Evolutionary conservation across 495 filamentous ascomycete species (phyloP), one percentile per base, ranked within the genome.

Genomic region (Hapsidospora chrysogenum): DNA sequence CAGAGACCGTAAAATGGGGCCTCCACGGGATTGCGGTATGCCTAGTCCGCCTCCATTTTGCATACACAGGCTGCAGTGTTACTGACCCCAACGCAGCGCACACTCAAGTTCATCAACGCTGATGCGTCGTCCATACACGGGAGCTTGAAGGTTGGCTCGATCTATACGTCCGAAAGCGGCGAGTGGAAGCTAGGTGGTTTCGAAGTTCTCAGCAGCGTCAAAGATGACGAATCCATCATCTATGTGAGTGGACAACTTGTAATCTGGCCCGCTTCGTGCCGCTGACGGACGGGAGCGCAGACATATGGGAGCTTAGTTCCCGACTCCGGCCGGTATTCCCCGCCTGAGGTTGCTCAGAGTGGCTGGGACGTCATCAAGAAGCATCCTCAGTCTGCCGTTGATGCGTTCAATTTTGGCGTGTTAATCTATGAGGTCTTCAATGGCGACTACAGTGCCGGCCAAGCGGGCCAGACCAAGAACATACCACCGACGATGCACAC

Each of bases 141-240:
- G 25, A 82, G 70, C 40, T 63, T 96, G 18, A 71, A 82, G 36
- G 74, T 78, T 15, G 80, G 82, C 2, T 93, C 87, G 1, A 68
- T 97, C 43, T 96, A 78, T 50, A 82, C 76, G 10, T 80, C 83
- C 52, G 86, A 96, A 51, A 94, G 89, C 55, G 89, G 89, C 19
- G 89, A 96, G 52, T 97, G 89, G 89, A 95, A 89, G 52, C 58
- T 97, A 2, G 85, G 80, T 3, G 89, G 89, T 7, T 89, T 96
- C 38, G 92, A 97, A 42, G 68, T 92, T 8, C 52, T 96, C 25
- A 95, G 87, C 56, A 92, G 81, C 15, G 78, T 94, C 56, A 94
- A 93, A 50, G 89, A 96, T 23, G 86, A 95, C 37, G 79, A 93
- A 34, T 80, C 83, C 6, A 64, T 93, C 27, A 85, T 95, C 46